Conservation (phyloP, 1,139 yeast species). For the Magnusiomyces clavatus region DNA sequence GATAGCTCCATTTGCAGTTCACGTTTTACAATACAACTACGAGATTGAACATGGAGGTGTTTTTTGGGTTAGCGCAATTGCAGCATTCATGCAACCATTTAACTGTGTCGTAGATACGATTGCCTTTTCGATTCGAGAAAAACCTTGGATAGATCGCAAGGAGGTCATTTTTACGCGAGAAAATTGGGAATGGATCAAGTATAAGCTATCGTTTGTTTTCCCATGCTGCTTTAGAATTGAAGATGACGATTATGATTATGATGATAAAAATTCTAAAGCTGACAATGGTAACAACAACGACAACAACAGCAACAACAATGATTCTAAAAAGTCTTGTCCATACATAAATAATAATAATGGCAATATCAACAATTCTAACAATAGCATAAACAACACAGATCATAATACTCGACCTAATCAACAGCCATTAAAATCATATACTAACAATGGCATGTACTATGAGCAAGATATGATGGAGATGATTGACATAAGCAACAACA, state of each 20-base stretch:
- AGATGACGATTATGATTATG: background rate
- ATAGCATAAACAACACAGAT: no score
- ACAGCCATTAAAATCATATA: no score
- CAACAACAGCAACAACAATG: background rate
- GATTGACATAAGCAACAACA: no score
- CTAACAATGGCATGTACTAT: no score
- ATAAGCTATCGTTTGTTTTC: constrained; percentile 5
- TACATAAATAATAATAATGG: background rate
- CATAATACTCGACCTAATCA: no score
- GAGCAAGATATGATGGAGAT: no score
- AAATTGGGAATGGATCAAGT: constrained; percentile 8
- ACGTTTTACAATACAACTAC: constrained; percentile 46
- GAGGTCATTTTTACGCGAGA: constrained; percentile 11
- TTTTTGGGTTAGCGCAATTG: constrained; percentile 58
- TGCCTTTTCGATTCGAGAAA: constrained; percentile 68
- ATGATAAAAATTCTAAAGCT: background rate
- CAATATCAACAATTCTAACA: no score
- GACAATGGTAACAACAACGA: background rate
- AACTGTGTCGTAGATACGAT: constrained; percentile 70
- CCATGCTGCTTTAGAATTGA: constrained; percentile 1
- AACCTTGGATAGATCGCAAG: constrained; percentile 14
- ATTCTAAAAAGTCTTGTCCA: background rate
- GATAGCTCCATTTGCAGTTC: constrained; percentile 71
- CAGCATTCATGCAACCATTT: constrained; percentile 74
- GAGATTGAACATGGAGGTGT: constrained; percentile 34